These are phyloP conservation scores for Clarkia xantiana DNA, from an alignment of 345 rosid genomes.

Conservation along the genomic window DNA sequence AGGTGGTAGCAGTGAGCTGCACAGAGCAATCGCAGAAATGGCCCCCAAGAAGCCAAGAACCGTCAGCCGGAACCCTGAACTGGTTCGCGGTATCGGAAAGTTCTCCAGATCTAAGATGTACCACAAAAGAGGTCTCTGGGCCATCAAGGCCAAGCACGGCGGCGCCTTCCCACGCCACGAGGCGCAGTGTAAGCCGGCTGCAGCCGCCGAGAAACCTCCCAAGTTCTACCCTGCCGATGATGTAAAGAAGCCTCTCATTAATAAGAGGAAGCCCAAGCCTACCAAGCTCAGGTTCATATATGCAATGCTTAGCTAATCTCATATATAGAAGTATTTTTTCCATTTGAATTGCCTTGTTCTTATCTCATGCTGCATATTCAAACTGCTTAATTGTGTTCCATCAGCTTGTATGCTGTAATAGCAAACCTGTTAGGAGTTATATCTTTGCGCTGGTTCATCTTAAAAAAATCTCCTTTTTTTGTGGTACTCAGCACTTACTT, in stretches of 20 bases:
- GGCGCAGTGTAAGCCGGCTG: conserved; percentile 31
- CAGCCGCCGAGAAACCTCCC: conserved; percentile 36
- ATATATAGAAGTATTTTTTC: no score
- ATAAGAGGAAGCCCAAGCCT: conserved; percentile 53
- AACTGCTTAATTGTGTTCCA: no score
- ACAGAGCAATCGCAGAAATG: conserved; percentile 17
- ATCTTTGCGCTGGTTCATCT: no score
- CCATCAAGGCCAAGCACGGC: conserved; percentile 75
- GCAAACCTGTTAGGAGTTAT: no score
- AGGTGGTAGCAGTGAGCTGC: no score
- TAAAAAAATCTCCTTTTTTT: no score
- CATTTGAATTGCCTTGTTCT: no score
- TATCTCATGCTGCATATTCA: no score
- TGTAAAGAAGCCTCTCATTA: conserved; percentile 55
- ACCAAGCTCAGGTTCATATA: conserved; percentile 46
- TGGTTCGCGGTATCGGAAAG: conserved; percentile 48
- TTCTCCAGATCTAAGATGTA: conserved; percentile 53
- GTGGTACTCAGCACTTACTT: no score
- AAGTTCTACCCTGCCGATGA: conserved; percentile 80
- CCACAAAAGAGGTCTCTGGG: conserved; percentile 66
- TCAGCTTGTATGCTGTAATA: no score
- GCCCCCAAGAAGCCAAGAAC: conserved; percentile 26
- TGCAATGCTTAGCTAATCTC: no score
- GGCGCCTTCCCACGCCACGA: conserved; percentile 75
- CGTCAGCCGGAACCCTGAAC: conserved; percentile 40